Conservation (phyloP, 2,329 filamentous ascomycete genomes). For the Sporothrix euskadiensis region DNA sequence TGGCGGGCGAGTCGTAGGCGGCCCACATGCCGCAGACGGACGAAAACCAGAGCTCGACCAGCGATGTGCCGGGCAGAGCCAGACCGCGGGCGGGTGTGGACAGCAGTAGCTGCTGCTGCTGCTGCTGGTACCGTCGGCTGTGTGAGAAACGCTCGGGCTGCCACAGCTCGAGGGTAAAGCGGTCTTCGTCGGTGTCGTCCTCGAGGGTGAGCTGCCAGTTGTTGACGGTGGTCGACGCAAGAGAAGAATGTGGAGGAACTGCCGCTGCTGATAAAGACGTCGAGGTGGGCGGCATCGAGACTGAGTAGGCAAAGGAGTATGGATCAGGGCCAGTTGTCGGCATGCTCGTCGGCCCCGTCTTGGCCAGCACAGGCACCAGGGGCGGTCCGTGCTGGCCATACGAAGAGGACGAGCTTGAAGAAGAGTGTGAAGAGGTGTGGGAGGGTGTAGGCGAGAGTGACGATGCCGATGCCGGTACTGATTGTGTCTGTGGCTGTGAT, state of each 20-base stretch:
- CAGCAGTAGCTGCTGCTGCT: neutral
- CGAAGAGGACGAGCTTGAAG: neutral
- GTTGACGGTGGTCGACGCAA: neutral
- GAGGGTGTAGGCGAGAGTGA: neutral
- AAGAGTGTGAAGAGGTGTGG: neutral
- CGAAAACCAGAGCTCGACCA: slow-evolving; percentile 45
- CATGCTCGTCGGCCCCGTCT: neutral
- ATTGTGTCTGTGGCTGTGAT: too few relatives aligned
- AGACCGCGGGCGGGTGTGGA: slow-evolving; percentile 14
- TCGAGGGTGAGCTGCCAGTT: neutral
- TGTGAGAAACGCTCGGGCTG: slow-evolving; percentile 20
- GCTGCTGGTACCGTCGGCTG: neutral
- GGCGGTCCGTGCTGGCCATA: neutral
- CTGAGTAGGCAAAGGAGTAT: neutral
- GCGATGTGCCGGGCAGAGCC: slow-evolving; percentile 32
- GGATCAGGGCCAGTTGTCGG: neutral
- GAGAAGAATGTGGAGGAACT: neutral
- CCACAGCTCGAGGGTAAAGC: slow-evolving; percentile 26
- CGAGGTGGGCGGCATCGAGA: neutral
- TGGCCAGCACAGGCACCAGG: neutral
- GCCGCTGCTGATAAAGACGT: neutral
- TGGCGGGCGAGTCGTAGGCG: slow-evolving; percentile 44
- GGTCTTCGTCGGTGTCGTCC: neutral
- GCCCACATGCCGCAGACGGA: slow-evolving; percentile 47
- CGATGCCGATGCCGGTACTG: neutral